Base-by-base conservation (phyloP, 164 flowering plant species). In the Vitis vinifera region DNA sequence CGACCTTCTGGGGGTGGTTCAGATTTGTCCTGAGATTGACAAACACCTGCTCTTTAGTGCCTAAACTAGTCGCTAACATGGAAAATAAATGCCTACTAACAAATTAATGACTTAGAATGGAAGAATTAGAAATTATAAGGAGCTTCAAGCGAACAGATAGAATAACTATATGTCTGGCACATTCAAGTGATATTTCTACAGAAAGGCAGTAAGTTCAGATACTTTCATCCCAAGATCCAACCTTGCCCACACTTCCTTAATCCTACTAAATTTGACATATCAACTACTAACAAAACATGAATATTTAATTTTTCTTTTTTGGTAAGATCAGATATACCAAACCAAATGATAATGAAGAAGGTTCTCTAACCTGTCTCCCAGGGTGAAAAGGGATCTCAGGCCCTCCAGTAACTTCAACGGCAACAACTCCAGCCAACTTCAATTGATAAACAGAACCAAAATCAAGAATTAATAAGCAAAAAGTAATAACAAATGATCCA, bases 311-410 rank as follows among this genome's bases (percentile, higher is more conserved):
- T 13, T 53, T 11, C 4, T 13, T 3, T 12, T 53, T 14, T 53
- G n/a, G 10, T 14, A 23, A 23, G 62, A 16, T 23, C 2, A 2
- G 30, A 27, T 0, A 13, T 8, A 60, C 29, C 13, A 0, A 44
- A 9, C 3, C 4, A 30, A 61, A 61, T n/a, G 11, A 15, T 15
- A 61, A 44, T 30, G 8, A 23, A 9, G 10, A 23, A 44, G 52
- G 16, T 19, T 10, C 58, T 65, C 82, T 71, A 31, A 91, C 98
- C 86, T 69, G 80, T 64, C 98, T 85, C 1, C 98, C 98, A 10
- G 98, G 98, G 74, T 90, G 97, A 77, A 93, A 93, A 23, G 97
- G 94, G 78, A 93, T 68, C 19, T 90, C 95, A 66, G 98, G 98
- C 8, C 98, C 98, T 37, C 98, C 97, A 2, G 94, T 86, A 31